A percentile compares a stretch with the other conserved stretches of the same genome.
These are phyloP conservation scores for Raphanus raphanistrum DNA, from an alignment of 345 rosid species.

Conservation along the genomic window DNA sequence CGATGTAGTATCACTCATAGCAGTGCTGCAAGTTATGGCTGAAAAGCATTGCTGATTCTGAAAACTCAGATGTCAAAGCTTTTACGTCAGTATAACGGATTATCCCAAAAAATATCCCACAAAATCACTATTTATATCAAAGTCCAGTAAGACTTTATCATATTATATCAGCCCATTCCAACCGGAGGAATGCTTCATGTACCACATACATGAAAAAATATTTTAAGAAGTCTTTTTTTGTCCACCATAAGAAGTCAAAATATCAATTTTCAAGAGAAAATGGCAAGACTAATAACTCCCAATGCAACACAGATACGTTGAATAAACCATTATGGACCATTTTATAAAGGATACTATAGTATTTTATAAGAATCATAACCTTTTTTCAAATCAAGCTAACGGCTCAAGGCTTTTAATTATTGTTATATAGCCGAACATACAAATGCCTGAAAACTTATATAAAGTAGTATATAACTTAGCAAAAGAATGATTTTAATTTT, in stretches of 20 bases:
- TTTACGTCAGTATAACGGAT: not conserved
- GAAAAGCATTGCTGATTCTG: not conserved
- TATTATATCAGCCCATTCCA: not conserved
- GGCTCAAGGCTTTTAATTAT: not conserved
- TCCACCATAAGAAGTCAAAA: not conserved
- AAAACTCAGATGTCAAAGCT: not conserved
- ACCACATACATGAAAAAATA: not conserved
- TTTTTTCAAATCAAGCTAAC: not conserved
- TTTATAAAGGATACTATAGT: not conserved
- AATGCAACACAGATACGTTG: not conserved
- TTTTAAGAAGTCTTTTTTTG: not conserved
- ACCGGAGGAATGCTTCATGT: not conserved
- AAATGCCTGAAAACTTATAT: not conserved
- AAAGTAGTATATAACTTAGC: conserved; percentile 10
- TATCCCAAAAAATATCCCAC: not conserved
- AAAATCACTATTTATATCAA: not conserved
- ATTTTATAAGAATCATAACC: not conserved
- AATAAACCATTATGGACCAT: not conserved
- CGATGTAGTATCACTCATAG: not conserved
- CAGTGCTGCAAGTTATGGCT: not conserved
- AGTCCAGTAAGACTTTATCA: not conserved
- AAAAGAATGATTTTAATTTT: not conserved
- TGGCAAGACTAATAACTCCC: conserved; percentile 1
- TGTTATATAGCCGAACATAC: conserved; percentile 5
- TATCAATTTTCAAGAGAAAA: not conserved